These are phyloP conservation scores for Pichia eremophila DNA, from an alignment of 805 yeast species.

Conservation along the genomic window DNA sequence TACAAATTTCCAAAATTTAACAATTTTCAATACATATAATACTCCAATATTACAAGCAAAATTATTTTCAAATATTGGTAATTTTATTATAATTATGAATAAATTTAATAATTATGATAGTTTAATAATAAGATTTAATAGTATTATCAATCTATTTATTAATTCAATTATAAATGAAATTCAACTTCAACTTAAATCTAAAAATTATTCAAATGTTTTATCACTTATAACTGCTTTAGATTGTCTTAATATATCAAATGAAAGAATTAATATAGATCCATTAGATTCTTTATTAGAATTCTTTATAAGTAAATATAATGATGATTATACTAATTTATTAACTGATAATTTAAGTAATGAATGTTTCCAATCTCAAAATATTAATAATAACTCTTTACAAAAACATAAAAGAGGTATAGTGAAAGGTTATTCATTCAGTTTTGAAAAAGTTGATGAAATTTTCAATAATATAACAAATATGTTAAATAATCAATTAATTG, in stretches of 20 bases:
- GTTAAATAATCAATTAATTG: constrained; percentile 21
- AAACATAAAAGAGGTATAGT: constrained; percentile 19
- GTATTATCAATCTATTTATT: constrained; percentile 59
- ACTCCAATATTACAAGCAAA: constrained; percentile 25
- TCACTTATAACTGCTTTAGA: constrained; percentile 20
- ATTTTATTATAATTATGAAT: constrained; percentile 20
- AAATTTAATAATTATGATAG: constrained; percentile 16
- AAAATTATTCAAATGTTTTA: constrained; percentile 32
- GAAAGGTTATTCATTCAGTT: constrained; percentile 20
- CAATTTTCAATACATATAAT: constrained; percentile 22
- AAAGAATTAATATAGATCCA: constrained; percentile 28
- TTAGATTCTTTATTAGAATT: constrained; percentile 27
- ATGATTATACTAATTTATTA: constrained; percentile 20
- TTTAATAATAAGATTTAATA: constrained; percentile 32
- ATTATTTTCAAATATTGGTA: constrained; percentile 23
- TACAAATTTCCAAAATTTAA: constrained; percentile 24
- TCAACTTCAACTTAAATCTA: constrained; percentile 43
- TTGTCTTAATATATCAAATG: constrained; percentile 17
- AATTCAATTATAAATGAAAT: constrained; percentile 63
- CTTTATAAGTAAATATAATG: constrained; percentile 24
- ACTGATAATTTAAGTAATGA: constrained; percentile 15
- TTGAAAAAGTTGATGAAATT: constrained; percentile 16
- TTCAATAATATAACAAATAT: constrained; percentile 15
- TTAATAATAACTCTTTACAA: too few relatives aligned
- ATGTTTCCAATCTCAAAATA: constrained; percentile 6